phyloP scores from a whole-genome alignment of 441 rosid genomes.

The Erodium texanum region DNA sequence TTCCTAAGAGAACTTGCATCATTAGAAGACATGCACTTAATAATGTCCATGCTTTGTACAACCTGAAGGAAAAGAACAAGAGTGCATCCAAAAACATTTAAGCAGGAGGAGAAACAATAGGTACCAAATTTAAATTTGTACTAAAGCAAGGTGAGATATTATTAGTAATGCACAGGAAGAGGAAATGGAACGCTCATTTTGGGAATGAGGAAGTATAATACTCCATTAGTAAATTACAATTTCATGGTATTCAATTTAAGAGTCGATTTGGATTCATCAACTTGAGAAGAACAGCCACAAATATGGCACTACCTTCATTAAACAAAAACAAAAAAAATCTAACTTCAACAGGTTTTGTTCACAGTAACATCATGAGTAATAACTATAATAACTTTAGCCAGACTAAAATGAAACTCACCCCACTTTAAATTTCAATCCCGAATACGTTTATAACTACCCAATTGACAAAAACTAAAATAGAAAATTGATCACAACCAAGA shows the following conservation, averaged over 20 bases:
- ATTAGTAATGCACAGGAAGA: background rate
- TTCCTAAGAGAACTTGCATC: conserved; percentile 36
- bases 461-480: background rate
- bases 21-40: conserved; percentile 44
- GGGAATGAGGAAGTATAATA: background rate
- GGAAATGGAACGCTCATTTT: background rate
- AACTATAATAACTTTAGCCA: background rate
- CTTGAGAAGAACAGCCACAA: background rate
- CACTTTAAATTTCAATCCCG: background rate
- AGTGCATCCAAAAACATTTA: conserved; percentile 4
- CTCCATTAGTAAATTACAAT: background rate
- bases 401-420: conserved; percentile 7
- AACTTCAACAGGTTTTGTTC: conserved; percentile 2
- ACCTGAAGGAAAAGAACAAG: conserved; percentile 29
- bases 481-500: conserved; percentile 6
- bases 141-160: background rate
- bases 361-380: conserved; percentile 4
- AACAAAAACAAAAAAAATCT: background rate
- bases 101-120: background rate
- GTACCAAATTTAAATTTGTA: background rate
- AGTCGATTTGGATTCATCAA: background rate
- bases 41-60: conserved; percentile 43
- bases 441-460: background rate
- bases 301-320: conserved; percentile 4
- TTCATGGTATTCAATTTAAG: background rate